A percentile compares a stretch with the other conserved stretches of the same genome.
Evolutionary conservation across 495 filamentous ascomycete species (phyloP).

Genomic region (Filosporella fistucella): DNA sequence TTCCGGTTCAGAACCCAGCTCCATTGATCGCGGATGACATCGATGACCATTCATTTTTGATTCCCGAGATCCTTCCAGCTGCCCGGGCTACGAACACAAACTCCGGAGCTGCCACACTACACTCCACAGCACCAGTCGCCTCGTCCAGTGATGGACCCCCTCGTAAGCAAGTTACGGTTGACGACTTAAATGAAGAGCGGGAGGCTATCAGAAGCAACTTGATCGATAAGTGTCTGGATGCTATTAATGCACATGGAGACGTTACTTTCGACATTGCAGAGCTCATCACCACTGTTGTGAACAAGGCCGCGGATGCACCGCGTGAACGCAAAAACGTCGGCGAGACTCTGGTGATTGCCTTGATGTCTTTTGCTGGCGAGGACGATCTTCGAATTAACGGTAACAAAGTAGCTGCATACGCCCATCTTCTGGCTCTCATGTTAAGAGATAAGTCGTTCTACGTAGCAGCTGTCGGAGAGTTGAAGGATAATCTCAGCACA

Average conservation of each 20-base stretch:
- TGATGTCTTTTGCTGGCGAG: slow-evolving; percentile 76
- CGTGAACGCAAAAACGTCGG: slow-evolving; percentile 70
- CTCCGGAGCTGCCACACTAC: neutral
- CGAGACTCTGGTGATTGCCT: slow-evolving; percentile 75
- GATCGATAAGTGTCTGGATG: slow-evolving; percentile 85
- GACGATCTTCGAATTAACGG: slow-evolving; percentile 65
- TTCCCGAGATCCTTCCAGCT: neutral
- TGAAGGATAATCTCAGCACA: slow-evolving; percentile 72
- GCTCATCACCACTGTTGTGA: slow-evolving; percentile 71
- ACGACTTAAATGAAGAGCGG: slow-evolving; percentile 80
- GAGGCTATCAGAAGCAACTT: slow-evolving; percentile 66
- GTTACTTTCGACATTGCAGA: slow-evolving; percentile 90
- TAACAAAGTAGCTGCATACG: slow-evolving; percentile 87
- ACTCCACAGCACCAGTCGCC: neutral
- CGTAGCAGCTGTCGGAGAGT: slow-evolving; percentile 62
- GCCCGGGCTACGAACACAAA: too few relatives aligned
- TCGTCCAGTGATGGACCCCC: slow-evolving; percentile 1
- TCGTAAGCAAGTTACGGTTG: slow-evolving; percentile 47
- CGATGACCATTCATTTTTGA: neutral
- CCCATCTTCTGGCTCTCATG: slow-evolving; percentile 85
- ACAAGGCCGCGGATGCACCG: slow-evolving; percentile 61
- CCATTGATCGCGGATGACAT: neutral
- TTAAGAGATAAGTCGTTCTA: slow-evolving; percentile 82
- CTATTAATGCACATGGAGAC: slow-evolving; percentile 80
- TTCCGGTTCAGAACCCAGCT: neutral